These are phyloP conservation scores for Talaromyces sp. DNA, from an alignment of 2,329 filamentous ascomycete species.

Conservation along the genomic window DNA sequence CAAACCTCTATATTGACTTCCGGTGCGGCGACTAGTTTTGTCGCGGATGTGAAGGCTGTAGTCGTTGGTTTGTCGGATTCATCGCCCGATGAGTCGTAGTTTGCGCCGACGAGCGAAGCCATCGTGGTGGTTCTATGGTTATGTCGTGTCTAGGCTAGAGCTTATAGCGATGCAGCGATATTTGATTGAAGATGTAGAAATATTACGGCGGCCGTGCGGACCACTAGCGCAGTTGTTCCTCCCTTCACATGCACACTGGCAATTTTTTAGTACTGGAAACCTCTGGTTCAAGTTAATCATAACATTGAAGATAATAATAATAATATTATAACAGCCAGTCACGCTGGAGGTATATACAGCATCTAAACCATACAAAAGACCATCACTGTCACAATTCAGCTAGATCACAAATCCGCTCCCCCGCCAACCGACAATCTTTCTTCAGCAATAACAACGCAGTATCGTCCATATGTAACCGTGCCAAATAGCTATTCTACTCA, in stretches of 20 bases:
- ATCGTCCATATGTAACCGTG: neutral
- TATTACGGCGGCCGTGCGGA: conserved; percentile 13
- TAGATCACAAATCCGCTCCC: neutral
- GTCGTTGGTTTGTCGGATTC: conserved; percentile 38
- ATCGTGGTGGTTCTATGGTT: conserved; percentile 25
- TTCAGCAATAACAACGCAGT: neutral
- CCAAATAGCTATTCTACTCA: neutral
- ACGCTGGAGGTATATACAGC: conserved; percentile 19
- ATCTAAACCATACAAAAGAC: conserved; percentile 15
- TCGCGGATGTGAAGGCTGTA: conserved; percentile 30
- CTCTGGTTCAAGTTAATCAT: neutral
- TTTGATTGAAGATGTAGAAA: conserved; percentile 11
- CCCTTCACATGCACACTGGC: neutral
- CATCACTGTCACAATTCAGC: conserved; percentile 2
- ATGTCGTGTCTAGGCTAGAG: neutral
- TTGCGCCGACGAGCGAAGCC: conserved; percentile 43
- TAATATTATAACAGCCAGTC: neutral
- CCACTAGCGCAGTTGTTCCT: conserved; percentile 2
- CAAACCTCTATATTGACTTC: conserved; percentile 57
- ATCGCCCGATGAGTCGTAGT: conserved; percentile 50
- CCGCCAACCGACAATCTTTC: neutral
- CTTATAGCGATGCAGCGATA: neutral
- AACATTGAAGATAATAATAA: neutral
- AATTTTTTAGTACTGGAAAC: neutral
- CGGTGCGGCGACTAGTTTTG: conserved; percentile 47